Evolutionary conservation across 2,329 filamentous ascomycete genomes (phyloP), one percentile per base, ranked within the genome.

Genomic region (Dendryphion nanum): DNA sequence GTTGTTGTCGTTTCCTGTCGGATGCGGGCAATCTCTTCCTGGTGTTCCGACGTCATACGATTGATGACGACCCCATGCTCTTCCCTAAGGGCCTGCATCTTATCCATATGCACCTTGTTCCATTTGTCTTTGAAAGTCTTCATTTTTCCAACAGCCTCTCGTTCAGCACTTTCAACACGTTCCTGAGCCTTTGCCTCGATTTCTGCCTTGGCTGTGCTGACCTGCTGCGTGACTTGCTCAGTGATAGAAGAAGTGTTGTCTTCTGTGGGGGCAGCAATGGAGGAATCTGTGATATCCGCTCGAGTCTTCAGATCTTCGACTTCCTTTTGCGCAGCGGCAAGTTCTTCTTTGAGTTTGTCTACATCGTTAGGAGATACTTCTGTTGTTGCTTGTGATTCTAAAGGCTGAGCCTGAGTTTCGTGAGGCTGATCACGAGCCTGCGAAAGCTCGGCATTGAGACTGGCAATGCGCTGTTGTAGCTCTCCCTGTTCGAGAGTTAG

Each of bases 61-160:
- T 53, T 46, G 10, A 33, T 33, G 17, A 15, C 7, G 8, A 18
- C 16, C 15, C 12, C 12, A 33, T 33, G 31, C 15, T 33, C 31
- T 16, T 41, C 24, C 30, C 40, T 45, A 18, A 55, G 32, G 37
- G 67, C 65, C 15, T 64, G 53, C 35, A 66, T 72, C 14, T 78
- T 51, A 32, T 71, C 66, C 33, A 73, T 68, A 37, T 79, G 71
- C 38, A 71, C 61, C 28, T 54, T 51, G 30, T 59, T 51, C 12
- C 69, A 73, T 58, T 85, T 88, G 57, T 79, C 82, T 53, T 82
- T 44, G 30, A 38, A 18, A 5, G 18, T 28, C 59, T 78, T 78
- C 30, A 10, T 17, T 12, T 16, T 18, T 2, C 16, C 23, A 21
- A 5, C 12, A 18, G 18, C 38, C 4, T 37, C 13, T 3, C 17